These are phyloP conservation scores for Detonula confervacea DNA, from an alignment of 352 stramenopile genomes.

Conservation along the genomic window DNA sequence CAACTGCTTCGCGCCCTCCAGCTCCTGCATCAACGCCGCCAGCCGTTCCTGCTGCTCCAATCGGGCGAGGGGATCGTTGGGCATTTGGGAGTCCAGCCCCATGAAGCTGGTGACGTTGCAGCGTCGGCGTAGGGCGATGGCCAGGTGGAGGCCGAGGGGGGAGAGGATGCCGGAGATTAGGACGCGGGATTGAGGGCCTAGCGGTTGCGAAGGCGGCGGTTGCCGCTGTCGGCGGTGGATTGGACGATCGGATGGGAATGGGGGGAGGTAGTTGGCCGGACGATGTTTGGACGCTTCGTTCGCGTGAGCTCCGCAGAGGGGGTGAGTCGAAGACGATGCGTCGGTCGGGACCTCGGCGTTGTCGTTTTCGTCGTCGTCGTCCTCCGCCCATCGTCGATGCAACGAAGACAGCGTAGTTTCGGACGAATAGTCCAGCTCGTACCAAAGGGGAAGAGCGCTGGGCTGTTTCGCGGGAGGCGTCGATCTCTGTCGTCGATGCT, in stretches of 20 bases:
- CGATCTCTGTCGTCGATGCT: constrained; percentile 10
- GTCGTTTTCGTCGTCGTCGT: no score
- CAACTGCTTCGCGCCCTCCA: constrained; percentile 57
- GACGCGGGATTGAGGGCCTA: constrained; percentile 54
- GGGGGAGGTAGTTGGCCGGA: constrained; percentile 50
- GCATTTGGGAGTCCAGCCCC: constrained; percentile 69
- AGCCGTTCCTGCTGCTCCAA: constrained; percentile 66
- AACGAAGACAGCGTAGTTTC: constrained; percentile 7
- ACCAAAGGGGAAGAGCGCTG: constrained; percentile 10
- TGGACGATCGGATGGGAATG: no score
- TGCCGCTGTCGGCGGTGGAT: no score
- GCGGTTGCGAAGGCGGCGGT: no score
- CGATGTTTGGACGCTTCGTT: constrained; percentile 26
- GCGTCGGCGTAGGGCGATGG: constrained; percentile 60
- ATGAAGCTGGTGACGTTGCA: constrained; percentile 72
- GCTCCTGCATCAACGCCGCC: constrained; percentile 55
- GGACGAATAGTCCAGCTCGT: constrained; percentile 28
- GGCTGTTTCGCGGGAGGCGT: constrained; percentile 6
- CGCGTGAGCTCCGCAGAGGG: constrained; percentile 36
- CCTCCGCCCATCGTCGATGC: constrained; percentile 28
- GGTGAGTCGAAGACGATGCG: no score
- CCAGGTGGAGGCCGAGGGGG: constrained; percentile 67
- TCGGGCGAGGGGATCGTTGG: constrained; percentile 69
- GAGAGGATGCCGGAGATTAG: constrained; percentile 78
- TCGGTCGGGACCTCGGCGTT: background rate